phyloP scores from a whole-genome alignment of 805 yeast genomes.

The Scheffersomyces lignosus region DNA sequence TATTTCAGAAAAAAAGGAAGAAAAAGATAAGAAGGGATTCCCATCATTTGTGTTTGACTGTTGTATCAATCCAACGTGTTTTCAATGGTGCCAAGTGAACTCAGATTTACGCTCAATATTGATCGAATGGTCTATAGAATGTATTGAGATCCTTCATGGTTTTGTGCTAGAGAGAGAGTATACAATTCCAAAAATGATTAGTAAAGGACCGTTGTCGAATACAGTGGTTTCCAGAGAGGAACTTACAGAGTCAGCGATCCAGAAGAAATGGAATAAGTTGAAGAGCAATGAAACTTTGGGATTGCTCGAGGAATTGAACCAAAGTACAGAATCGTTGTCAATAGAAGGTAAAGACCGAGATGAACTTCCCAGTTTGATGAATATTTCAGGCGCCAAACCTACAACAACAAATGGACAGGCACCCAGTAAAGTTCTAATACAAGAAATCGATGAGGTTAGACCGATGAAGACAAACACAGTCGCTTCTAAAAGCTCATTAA shows the following conservation, averaged over 20 bases:
- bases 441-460: too few relatives aligned
- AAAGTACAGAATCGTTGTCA: too few relatives aligned
- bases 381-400: conserved; percentile 17
- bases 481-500: too few relatives aligned
- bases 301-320: conserved; percentile 43
- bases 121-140: conserved; percentile 82
- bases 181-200: conserved; percentile 66
- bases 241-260: conserved; percentile 36
- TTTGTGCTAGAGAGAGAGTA: conserved; percentile 61
- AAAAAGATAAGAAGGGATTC: conserved; percentile 68
- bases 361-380: conserved; percentile 29
- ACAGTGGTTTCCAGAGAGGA: conserved; percentile 49
- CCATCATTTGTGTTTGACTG: conserved; percentile 74
- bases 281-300: conserved; percentile 43
- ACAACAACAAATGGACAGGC: background rate
- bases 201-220: conserved; percentile 60
- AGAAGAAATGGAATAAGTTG: conserved; percentile 32
- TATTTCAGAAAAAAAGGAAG: conserved; percentile 57
- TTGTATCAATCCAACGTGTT: conserved; percentile 63
- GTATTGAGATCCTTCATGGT: conserved; percentile 58
- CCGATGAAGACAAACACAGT: too few relatives aligned
- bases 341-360: conserved; percentile 3
- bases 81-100: conserved; percentile 61
- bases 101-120: conserved; percentile 61
- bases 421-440: too few relatives aligned